These are phyloP conservation scores for Sporisorium scitamineum DNA, from an alignment of 1,284 basidiomycete species.

Conservation along the genomic window DNA sequence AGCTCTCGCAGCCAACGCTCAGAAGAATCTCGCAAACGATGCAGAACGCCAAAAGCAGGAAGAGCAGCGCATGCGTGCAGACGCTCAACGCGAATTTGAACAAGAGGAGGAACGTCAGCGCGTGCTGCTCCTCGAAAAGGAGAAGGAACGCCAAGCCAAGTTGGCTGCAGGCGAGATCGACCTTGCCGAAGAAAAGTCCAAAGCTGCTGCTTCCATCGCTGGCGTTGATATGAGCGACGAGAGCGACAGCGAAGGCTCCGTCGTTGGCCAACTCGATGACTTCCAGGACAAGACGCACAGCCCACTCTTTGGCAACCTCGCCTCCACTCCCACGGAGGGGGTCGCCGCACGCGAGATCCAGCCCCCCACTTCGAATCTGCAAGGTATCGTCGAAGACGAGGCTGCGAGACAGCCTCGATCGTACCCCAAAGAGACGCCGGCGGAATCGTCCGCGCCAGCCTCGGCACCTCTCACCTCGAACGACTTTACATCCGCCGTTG, in stretches of 20 bases:
- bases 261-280: slow-evolving; percentile 39
- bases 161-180: slow-evolving; percentile 50
- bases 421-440: slow-evolving; percentile 9
- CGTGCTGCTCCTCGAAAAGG: slow-evolving; percentile 50
- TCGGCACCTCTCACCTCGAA: slow-evolving; percentile 26
- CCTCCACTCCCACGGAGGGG: slow-evolving; percentile 29
- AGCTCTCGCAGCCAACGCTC: slow-evolving; percentile 66
- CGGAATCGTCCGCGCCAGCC: slow-evolving; percentile 16
- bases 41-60: slow-evolving; percentile 52
- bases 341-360: slow-evolving; percentile 39
- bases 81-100: slow-evolving; percentile 59
- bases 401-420: slow-evolving; percentile 5
- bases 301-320: slow-evolving; percentile 57
- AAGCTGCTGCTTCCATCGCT: slow-evolving; percentile 58
- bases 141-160: slow-evolving; percentile 53
- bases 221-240: slow-evolving; percentile 67
- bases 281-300: slow-evolving; percentile 58
- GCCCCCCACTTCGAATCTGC: slow-evolving; percentile 27
- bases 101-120: slow-evolving; percentile 62
- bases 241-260: slow-evolving; percentile 62
- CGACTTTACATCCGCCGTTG: slow-evolving; percentile 20
- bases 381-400: slow-evolving; percentile 31
- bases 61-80: slow-evolving; percentile 47
- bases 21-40: slow-evolving; percentile 55
- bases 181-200: slow-evolving; percentile 37